phyloP scores from a whole-genome alignment of 345 rosid species.

The Lumnitzera littorea region DNA sequence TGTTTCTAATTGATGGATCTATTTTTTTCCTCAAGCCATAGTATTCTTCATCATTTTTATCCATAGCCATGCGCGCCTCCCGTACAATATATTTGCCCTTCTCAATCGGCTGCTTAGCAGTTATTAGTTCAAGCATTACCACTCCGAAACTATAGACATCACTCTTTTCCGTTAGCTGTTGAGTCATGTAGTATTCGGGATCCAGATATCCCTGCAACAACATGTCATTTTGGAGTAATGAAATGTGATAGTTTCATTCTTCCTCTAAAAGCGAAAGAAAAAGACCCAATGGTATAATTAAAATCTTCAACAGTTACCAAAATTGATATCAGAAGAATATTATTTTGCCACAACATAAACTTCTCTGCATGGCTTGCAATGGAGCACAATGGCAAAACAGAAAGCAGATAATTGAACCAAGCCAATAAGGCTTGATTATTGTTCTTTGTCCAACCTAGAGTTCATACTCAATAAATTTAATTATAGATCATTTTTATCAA shows the following conservation, averaged over 20 bases:
- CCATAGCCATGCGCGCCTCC: conserved; percentile 48
- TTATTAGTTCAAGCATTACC: conserved; percentile 79
- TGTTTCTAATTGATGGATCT: conserved; percentile 51
- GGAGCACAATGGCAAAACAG: too few species aligned
- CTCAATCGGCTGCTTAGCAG: conserved; percentile 79
- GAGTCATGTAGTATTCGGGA: conserved; percentile 97
- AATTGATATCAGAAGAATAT: too few species aligned
- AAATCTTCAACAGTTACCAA: too few species aligned
- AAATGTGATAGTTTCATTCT: too few species aligned
- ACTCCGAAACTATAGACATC: conserved; percentile 95
- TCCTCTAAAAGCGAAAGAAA: background rate
- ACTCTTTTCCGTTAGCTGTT: conserved; percentile 87
- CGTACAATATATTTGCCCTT: conserved; percentile 88
- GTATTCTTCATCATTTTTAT: conserved; percentile 45
- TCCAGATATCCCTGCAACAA: conserved; percentile 80
- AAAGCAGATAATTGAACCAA: too few species aligned
- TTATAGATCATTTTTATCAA: too few species aligned
- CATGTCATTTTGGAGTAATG: background rate
- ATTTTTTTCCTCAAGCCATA: conserved; percentile 62
- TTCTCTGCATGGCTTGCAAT: too few species aligned
- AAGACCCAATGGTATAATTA: too few species aligned
- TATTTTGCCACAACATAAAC: too few species aligned
- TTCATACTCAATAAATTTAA: too few species aligned
- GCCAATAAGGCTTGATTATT: too few species aligned
- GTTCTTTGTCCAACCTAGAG: too few species aligned